Evolutionary conservation across 2,329 filamentous ascomycete species (phyloP).

Genomic region (Peltaster fructicola): DNA sequence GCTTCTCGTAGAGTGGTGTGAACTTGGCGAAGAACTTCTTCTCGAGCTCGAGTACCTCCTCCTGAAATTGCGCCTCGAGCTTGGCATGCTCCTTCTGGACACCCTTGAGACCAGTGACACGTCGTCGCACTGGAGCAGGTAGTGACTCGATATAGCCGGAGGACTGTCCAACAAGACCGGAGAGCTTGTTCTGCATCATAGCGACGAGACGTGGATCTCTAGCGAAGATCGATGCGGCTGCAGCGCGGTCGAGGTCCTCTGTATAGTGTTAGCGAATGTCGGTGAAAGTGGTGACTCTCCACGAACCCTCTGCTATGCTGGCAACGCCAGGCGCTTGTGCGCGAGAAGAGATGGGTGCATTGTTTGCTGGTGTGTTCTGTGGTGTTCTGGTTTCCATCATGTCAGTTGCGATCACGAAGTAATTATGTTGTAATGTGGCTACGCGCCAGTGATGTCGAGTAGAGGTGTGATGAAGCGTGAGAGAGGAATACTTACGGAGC

Average conservation of each 20-base stretch:
- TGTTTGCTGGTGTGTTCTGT: slow-evolving; percentile 91
- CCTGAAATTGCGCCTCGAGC: slow-evolving; percentile 94
- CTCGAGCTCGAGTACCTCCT: slow-evolving; percentile 93
- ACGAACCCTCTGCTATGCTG: slow-evolving; percentile 92
- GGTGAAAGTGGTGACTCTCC: slow-evolving; percentile 1
- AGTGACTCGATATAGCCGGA: slow-evolving; percentile 97
- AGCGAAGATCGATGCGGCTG: slow-evolving; percentile 83
- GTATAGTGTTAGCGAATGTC: slow-evolving; percentile 11
- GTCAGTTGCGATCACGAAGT: slow-evolving; percentile 12
- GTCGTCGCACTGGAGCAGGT: slow-evolving; percentile 71
- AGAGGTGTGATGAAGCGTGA: slow-evolving; percentile 2
- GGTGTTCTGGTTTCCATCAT: slow-evolving; percentile 52
- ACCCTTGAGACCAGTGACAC: slow-evolving; percentile 88
- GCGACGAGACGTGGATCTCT: slow-evolving; percentile 87
- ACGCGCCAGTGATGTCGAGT: slow-evolving; percentile 3
- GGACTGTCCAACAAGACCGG: slow-evolving; percentile 79
- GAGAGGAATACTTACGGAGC: too few relatives aligned
- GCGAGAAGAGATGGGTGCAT: slow-evolving; percentile 93
- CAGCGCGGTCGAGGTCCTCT: slow-evolving; percentile 82
- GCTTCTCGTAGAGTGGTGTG: slow-evolving; percentile 90
- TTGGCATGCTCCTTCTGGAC: slow-evolving; percentile 98
- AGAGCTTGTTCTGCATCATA: slow-evolving; percentile 95
- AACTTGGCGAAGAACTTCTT: slow-evolving; percentile 99
- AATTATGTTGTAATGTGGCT: slow-evolving; percentile 1
- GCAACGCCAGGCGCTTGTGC: slow-evolving; percentile 86